phyloP scores from a whole-genome alignment of 2,329 filamentous ascomycete species.

The Calonectria pseudoreteaudii region DNA sequence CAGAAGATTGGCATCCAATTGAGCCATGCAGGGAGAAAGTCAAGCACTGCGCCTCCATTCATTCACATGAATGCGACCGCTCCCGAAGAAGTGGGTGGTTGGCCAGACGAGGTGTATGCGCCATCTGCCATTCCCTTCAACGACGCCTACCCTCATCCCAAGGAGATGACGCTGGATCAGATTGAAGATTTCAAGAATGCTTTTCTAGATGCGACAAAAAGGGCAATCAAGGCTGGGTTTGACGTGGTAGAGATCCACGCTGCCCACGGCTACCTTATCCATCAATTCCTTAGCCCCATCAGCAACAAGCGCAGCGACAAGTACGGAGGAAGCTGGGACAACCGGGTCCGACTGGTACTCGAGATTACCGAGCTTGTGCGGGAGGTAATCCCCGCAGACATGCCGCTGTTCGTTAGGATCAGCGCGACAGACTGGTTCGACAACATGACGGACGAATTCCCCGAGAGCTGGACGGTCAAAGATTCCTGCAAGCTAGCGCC shows the following conservation, averaged over 20 bases:
- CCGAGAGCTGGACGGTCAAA: constrained; percentile 12
- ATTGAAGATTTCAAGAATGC: constrained; percentile 72
- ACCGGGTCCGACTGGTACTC: constrained; percentile 74
- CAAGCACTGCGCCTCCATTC: constrained; percentile 67
- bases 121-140: constrained; percentile 61
- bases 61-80: constrained; percentile 55
- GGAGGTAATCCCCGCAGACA: constrained; percentile 69
- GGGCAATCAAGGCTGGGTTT: constrained; percentile 74
- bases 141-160: constrained; percentile 69
- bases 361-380: constrained; percentile 76
- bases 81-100: constrained; percentile 59
- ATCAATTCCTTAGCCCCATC: constrained; percentile 75
- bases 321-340: constrained; percentile 78
- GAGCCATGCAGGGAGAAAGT: constrained; percentile 78
- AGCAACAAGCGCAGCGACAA: constrained; percentile 75
- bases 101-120: constrained; percentile 60
- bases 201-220: constrained; percentile 64
- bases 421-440: constrained; percentile 75
- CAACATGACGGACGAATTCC: constrained; percentile 11
- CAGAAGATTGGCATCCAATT: constrained; percentile 81
- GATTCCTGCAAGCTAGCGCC: constrained; percentile 10
- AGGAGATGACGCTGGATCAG: constrained; percentile 72
- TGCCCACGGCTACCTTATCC: constrained; percentile 84
- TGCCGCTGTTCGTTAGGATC: constrained; percentile 79
- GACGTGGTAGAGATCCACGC: constrained; percentile 79